Conservation (phyloP, 1,284 basidiomycete genomes). For the Xerocomus amazonicus region DNA sequence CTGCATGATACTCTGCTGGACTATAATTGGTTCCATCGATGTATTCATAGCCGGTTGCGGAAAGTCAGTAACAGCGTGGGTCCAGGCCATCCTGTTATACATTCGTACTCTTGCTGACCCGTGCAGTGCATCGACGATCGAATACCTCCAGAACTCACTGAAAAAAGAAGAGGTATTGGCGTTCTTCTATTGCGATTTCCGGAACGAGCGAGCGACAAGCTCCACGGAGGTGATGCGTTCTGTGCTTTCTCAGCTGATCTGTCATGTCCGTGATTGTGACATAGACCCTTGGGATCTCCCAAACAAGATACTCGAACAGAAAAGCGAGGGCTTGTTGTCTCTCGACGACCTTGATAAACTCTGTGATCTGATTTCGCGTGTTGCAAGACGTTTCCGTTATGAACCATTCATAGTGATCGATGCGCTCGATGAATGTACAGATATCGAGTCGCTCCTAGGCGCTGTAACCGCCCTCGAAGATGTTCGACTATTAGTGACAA, state of each 20-base stretch:
- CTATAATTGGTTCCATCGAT: background rate
- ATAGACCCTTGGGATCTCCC: background rate
- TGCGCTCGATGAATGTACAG: background rate
- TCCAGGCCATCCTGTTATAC: background rate
- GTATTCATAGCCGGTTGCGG: background rate
- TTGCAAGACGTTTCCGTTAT: background rate
- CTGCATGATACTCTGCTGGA: background rate
- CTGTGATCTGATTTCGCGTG: background rate
- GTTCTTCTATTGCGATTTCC: slow-evolving; percentile 2
- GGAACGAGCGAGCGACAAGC: background rate
- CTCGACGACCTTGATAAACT: background rate
- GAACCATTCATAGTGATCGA: too few species aligned
- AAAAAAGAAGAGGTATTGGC: background rate
- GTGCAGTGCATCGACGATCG: slow-evolving; percentile 2
- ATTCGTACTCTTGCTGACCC: background rate
- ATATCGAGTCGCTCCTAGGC: background rate
- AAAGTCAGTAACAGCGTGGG: slow-evolving; percentile 1
- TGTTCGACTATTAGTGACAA: slow-evolving; percentile 3
- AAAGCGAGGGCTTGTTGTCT: background rate
- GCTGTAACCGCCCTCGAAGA: too few species aligned
- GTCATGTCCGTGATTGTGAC: background rate
- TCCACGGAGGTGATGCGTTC: background rate
- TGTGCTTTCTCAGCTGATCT: background rate
- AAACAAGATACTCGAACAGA: slow-evolving; percentile 1
- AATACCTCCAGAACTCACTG: background rate